A percentile compares a stretch with the other conserved stretches of the same genome.
Conservation (phyloP, 2,329 filamentous ascomycete species). For the Pseudocercospora pini-densiflorae region DNA sequence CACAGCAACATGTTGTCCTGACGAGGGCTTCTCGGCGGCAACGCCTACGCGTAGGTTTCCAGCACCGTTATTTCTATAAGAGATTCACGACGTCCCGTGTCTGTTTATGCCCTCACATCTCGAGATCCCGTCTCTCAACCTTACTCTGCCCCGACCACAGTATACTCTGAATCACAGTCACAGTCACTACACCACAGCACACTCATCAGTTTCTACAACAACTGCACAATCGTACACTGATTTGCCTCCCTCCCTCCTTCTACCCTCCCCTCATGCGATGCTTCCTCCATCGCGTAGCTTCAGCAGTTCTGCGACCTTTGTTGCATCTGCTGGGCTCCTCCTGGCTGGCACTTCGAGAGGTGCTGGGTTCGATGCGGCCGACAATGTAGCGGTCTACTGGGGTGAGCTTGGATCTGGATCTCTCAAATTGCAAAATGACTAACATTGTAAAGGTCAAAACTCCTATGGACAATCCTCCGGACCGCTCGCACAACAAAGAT, state of each 20-base stretch:
- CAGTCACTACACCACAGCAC: background rate
- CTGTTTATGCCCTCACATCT: conserved; percentile 14
- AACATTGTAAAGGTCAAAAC: conserved; percentile 58
- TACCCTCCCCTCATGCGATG: conserved; percentile 17
- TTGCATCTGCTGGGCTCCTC: conserved; percentile 22
- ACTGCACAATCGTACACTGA: background rate
- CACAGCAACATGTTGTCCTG: conserved; percentile 10
- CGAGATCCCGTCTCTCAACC: conserved; percentile 11
- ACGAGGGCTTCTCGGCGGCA: background rate
- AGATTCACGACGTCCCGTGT: background rate
- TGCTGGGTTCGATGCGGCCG: conserved; percentile 20
- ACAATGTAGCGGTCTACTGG: conserved; percentile 23
- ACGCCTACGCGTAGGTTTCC: background rate
- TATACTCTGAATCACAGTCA: background rate
- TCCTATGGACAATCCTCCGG: conserved; percentile 56
- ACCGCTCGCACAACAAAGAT: conserved; percentile 56
- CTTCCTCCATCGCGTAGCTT: conserved; percentile 17
- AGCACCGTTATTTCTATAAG: conserved; percentile 1
- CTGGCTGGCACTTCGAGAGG: conserved; percentile 21
- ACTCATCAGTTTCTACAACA: background rate
- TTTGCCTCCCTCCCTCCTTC: background rate
- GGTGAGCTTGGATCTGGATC: background rate
- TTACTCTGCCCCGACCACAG: background rate
- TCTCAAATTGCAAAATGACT: background rate
- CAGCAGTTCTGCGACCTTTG: conserved; percentile 18